These are phyloP conservation scores for Peronospora farinosa DNA, from an alignment of 352 stramenopile species.

Conservation along the genomic window DNA sequence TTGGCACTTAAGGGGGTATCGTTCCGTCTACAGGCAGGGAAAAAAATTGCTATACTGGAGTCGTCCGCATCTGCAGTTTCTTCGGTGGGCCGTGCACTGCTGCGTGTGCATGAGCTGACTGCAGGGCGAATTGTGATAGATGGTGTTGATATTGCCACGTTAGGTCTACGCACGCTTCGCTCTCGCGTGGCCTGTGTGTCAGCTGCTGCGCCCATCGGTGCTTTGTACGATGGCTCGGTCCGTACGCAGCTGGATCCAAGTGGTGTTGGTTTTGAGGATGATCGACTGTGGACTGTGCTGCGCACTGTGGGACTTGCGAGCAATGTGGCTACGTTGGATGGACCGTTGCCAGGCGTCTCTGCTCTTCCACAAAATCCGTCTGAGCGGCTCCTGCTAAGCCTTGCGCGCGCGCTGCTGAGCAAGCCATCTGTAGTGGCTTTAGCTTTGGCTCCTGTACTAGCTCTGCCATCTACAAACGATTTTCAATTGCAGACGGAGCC, in stretches of 20 bases:
- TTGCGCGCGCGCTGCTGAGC: conserved; percentile 91
- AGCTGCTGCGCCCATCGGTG: conserved; percentile 84
- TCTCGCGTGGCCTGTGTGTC: conserved; percentile 91
- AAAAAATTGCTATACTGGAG: conserved; percentile 90
- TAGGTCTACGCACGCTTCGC: conserved; percentile 85
- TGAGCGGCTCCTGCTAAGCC: conserved; percentile 94
- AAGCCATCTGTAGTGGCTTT: conserved; percentile 85
- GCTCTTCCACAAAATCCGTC: conserved; percentile 89
- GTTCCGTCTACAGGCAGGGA: conserved; percentile 71
- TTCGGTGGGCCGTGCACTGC: conserved; percentile 85
- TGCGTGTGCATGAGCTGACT: conserved; percentile 89
- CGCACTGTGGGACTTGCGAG: conserved; percentile 45
- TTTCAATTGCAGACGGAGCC: conserved; percentile 9
- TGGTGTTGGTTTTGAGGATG: conserved; percentile 28
- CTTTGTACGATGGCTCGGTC: conserved; percentile 89
- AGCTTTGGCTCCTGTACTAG: conserved; percentile 31
- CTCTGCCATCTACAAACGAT: conserved; percentile 15
- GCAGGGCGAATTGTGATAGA: conserved; percentile 88
- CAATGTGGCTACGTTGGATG: conserved; percentile 62
- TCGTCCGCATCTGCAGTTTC: conserved; percentile 74
- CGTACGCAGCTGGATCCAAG: conserved; percentile 92
- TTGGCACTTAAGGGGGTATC: conserved; percentile 46
- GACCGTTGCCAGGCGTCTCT: conserved; percentile 58
- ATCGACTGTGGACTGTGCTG: conserved; percentile 30
- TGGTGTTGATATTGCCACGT: conserved; percentile 77